Evolutionary conservation across 2,329 filamentous ascomycete genomes (phyloP).

Genomic region (Beauveria scarabaeidicola): DNA sequence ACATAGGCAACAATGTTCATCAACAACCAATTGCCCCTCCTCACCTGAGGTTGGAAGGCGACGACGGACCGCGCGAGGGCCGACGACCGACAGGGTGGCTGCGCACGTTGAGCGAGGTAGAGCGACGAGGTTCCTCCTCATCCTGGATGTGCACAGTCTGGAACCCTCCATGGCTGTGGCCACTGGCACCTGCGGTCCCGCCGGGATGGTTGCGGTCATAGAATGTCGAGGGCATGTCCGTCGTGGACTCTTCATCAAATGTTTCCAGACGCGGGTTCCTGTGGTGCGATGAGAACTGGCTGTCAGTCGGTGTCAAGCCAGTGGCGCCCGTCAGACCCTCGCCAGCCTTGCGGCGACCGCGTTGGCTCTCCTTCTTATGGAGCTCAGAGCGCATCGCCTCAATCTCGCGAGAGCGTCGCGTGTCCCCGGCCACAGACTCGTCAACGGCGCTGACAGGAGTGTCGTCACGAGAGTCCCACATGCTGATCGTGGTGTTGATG

Average conservation of each 20-base stretch:
- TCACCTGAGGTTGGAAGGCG: not conserved
- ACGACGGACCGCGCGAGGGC: slow-evolving; percentile 3
- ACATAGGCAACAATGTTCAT: not conserved
- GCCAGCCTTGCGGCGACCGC: slow-evolving; percentile 41
- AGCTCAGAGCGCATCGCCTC: slow-evolving; percentile 29
- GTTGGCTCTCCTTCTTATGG: slow-evolving; percentile 35
- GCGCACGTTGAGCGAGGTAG: not conserved
- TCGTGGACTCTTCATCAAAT: slow-evolving; percentile 38
- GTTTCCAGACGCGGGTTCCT: slow-evolving; percentile 25
- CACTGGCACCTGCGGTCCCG: not conserved
- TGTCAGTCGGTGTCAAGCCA: slow-evolving; percentile 21
- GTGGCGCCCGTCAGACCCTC: slow-evolving; percentile 31
- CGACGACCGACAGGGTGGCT: not conserved
- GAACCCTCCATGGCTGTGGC: slow-evolving; percentile 1
- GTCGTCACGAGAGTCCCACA: slow-evolving; percentile 21
- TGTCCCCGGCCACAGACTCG: slow-evolving; percentile 17
- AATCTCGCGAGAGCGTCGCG: slow-evolving; percentile 29
- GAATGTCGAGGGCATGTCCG: slow-evolving; percentile 20
- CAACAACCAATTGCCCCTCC: not conserved
- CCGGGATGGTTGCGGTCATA: slow-evolving; percentile 8
- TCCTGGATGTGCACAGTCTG: slow-evolving; percentile 6
- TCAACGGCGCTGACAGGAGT: slow-evolving; percentile 19
- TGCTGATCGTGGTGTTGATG: slow-evolving; percentile 12
- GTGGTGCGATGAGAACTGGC: slow-evolving; percentile 18
- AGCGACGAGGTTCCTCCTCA: slow-evolving; percentile 5